These are phyloP conservation scores for Elasticomyces elasticus DNA, from an alignment of 495 filamentous ascomycete species.

Conservation along the genomic window DNA sequence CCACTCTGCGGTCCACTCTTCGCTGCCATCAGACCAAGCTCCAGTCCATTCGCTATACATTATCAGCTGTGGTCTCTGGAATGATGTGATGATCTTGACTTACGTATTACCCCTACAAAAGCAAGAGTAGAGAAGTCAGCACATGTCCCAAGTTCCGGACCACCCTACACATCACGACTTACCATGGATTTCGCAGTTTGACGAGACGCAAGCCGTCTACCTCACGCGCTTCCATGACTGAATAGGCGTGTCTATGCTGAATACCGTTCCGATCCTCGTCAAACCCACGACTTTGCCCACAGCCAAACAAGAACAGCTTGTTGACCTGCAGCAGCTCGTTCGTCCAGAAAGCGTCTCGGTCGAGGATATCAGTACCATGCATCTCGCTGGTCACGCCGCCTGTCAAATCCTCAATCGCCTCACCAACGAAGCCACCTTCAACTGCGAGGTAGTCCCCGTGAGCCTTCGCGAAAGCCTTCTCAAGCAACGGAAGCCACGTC, in stretches of 20 bases:
- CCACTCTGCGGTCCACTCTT: constrained; percentile 86
- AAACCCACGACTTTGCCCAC: constrained; percentile 47
- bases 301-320: constrained; percentile 76
- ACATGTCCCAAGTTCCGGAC: no score
- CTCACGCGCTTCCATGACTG: constrained; percentile 71
- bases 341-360: constrained; percentile 78
- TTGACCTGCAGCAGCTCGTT: constrained; percentile 78
- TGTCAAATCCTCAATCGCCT: constrained; percentile 85
- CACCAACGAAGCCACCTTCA: constrained; percentile 72
- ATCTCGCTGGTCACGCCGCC: constrained; percentile 80
- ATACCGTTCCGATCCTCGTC: constrained; percentile 59
- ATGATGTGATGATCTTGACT: neutral
- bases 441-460: constrained; percentile 78
- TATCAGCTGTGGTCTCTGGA: constrained; percentile 34
- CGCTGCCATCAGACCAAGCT: constrained; percentile 55
- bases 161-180: no score
- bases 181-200: constrained; percentile 79
- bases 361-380: constrained; percentile 68
- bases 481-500: constrained; percentile 84
- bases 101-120: constrained; percentile 43
- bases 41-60: constrained; percentile 44
- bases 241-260: constrained; percentile 70
- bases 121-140: no score
- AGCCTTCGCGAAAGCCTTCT: constrained; percentile 92
- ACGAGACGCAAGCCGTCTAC: constrained; percentile 64